Evolutionary conservation across 352 stramenopile genomes (phyloP), one percentile per base, ranked within the genome.

Genomic region (Globisporangium orthogonon): DNA sequence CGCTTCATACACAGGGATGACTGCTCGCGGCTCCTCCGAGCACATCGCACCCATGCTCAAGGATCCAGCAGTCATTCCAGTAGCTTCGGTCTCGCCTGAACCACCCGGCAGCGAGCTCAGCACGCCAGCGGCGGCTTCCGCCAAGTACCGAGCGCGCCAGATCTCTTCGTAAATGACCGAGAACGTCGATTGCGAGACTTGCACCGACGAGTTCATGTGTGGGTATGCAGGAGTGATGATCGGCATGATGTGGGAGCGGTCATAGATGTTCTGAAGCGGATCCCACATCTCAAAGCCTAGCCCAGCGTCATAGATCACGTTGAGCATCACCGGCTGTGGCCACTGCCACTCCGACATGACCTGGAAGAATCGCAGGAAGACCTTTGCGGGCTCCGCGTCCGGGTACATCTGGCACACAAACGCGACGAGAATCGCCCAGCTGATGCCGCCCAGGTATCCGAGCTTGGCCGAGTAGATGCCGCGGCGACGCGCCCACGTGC

Each of bases 191-290:
- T 92, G 70, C 4, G 87, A 96, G 18, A 99, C 94, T 71, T 98
- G 98, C 44, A 98, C 97, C 0, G 95, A 90, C 40, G 95, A 98
- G 69, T 99, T 99, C 96, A 98, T 98, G 51, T 93, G 89, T 4
- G 97, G 97, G 70, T 98, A 99, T 56, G 93, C 94, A 1, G 97
- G 97, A 4, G 97, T 99, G 61, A 99, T 97, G 55, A 99, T 98
- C 17, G 97, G 97, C 95, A 99, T 99, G 33, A 98, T 83, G 62
- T 99, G 94, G 9, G 78, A 86, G 9, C 84, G 77, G 76, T 98
- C 92, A 52, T 85, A 89, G 37, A 93, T 60, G 63, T 84, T 91
- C 43, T 86, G 68, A 13, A 74, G 78, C 49, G 87, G 83, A 52
- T 97, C 87, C 91, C 89, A 97, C 77, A 88, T 90, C 51, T 93